Conservation (phyloP, 129 eudicot genomes). For the Helichrysum umbraculigerum region DNA sequence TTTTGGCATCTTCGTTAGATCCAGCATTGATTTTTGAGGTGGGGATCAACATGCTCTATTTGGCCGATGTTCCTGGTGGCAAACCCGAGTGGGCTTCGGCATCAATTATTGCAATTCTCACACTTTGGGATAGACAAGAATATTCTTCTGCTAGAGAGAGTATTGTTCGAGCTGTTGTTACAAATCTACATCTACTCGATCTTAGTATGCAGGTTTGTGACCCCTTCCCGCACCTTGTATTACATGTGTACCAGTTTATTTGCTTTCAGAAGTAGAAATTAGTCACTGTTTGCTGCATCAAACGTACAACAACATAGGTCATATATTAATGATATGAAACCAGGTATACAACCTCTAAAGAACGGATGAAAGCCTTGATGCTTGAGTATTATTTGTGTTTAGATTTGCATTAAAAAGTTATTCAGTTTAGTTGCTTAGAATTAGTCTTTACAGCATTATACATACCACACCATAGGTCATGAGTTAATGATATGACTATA, state of each 20-base stretch:
- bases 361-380: slow-evolving; percentile 7
- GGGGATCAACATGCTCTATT: slow-evolving; percentile 88
- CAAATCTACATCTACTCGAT: slow-evolving; percentile 87
- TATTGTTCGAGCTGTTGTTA: slow-evolving; percentile 93
- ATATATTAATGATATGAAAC: slow-evolving; percentile 7
- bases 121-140: slow-evolving; percentile 97
- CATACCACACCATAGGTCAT: slow-evolving; percentile 20
- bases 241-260: slow-evolving; percentile 9
- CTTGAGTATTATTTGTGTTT: neutral
- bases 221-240: slow-evolving; percentile 28
- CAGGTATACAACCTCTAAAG: neutral
- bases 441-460: slow-evolving; percentile 13
- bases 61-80: slow-evolving; percentile 99
- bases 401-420: neutral
- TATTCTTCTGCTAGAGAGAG: slow-evolving; percentile 96
- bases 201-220: slow-evolving; percentile 93
- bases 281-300: slow-evolving; percentile 5
- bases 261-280: neutral
- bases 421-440: neutral
- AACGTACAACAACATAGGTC: slow-evolving; percentile 18
- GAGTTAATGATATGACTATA: slow-evolving; percentile 13
- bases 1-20: slow-evolving; percentile 79
- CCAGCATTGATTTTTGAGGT: slow-evolving; percentile 95
- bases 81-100: slow-evolving; percentile 98
- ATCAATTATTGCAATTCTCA: slow-evolving; percentile 85